Evolutionary conservation across 169 alveolate genomes (phyloP), one percentile per base, ranked within the genome.

Genomic region (Eimeria praecox): DNA sequence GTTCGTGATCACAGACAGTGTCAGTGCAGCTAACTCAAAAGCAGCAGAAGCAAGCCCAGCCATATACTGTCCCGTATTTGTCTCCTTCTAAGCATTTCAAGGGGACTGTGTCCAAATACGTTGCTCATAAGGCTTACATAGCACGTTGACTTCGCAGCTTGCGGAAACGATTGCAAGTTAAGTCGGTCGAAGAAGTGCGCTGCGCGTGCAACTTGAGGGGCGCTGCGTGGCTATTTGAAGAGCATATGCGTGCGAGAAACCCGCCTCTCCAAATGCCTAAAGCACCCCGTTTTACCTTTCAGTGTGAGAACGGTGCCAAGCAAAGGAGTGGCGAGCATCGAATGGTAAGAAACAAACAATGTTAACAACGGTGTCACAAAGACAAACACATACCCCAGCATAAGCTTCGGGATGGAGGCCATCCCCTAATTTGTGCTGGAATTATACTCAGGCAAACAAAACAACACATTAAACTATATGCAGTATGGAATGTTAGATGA

Each of bases 121-220:
- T 38, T 18, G 54, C n/a, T n/a, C 52, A 73, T 38, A 52, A 1
- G 18, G 38, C 83, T 30, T 8, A 66, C 33, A 3, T 18, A 18
- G 20, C 78, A 35, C 4, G 83, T 38, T 73, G 52, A 22, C 22
- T 40, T 73, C 33, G 54, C 83, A 73, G 22, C 83, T 18, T 73
- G 83, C 83, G 33, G 83, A 14, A 20, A 38, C 83, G 52, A 73
- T n/a, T 73, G 54, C 83, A 73, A 73, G 49, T 38, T 52, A 73
- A 73, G 49, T 38, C 83, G n/a, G 83, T 40, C 49, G 52, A 73
- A 73, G 38, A 18, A 35, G 16, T 12, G 16, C 83, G 42, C 83
- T 38, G 83, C 52, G 83, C 14, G 2, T 73, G 33, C 38, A 52
- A 18, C 83, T 8, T 73, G 52, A 20, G 80, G 46, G 27, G 2